These are phyloP conservation scores for Cryptococcus depauperatus DNA, from an alignment of 1,284 basidiomycete genomes.

Conservation along the genomic window DNA sequence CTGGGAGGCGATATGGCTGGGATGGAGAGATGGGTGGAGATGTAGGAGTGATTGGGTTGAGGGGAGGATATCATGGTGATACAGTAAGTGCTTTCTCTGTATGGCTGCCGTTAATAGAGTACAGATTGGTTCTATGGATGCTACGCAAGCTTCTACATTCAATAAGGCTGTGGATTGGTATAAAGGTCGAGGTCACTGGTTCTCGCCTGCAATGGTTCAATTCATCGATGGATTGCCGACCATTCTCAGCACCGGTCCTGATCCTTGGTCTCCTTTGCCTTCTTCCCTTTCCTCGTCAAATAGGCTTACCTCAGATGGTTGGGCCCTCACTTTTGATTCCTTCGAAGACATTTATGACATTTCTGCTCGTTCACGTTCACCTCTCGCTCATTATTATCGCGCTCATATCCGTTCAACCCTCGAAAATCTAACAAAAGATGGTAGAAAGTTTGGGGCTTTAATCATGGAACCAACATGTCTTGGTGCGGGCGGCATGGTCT, in stretches of 20 bases:
- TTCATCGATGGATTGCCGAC: constrained; percentile 57
- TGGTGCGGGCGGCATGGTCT: constrained; percentile 95
- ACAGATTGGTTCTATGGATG: constrained; percentile 88
- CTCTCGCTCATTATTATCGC: constrained; percentile 61
- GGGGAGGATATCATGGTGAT: constrained; percentile 95
- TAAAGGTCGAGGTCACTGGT: constrained; percentile 82
- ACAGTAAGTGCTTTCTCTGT: constrained; percentile 48
- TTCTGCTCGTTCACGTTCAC: constrained; percentile 52
- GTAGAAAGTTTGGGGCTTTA: constrained; percentile 55
- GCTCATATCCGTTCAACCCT: constrained; percentile 55
- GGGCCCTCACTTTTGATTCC: constrained; percentile 46
- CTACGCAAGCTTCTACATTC: constrained; percentile 76
- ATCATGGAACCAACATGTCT: constrained; percentile 88
- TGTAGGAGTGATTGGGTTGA: constrained; percentile 75
- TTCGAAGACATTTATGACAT: constrained; percentile 69
- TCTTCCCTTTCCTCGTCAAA: constrained; percentile 10
- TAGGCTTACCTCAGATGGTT: constrained; percentile 25
- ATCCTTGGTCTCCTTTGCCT: constrained; percentile 31
- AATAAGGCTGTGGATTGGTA: constrained; percentile 88
- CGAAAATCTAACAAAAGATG: constrained; percentile 47
- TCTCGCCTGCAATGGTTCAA: constrained; percentile 74
- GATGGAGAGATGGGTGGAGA: constrained; percentile 41
- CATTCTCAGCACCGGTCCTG: constrained; percentile 51
- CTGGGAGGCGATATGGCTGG: constrained; percentile 50
- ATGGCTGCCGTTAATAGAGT: not conserved